Evolutionary conservation across 192 early-diverging fungal species (phyloP), one percentile per base, ranked within the genome.

Genomic region (Umbelopsis sp.): DNA sequence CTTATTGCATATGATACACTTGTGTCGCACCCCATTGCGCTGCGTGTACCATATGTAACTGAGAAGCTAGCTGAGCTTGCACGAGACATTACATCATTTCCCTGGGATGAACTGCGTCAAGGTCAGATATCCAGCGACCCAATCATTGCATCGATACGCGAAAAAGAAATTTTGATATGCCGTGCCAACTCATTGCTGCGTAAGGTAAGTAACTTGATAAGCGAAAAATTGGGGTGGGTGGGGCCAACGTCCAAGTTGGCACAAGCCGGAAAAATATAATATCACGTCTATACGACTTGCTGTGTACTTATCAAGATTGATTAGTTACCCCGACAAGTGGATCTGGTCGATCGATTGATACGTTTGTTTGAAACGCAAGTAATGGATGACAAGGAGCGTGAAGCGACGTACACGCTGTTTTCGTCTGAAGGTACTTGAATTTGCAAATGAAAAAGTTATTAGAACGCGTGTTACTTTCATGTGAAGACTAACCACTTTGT

Each of bases 1-100:
- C 78, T 92, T n/a, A 81, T 93, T 44, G 84, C 87, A 0, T 96
- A 94, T 68, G 90, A 94, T 61, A 83, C 86, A 1, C 80, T 96
- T 18, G 74, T 80, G 3, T 80, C 83, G 9, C 89, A 92, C 65
- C 85, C 89, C 4, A 73, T 91, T 13, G 67, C 78, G 10, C 64
- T 66, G 21, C 70, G 76, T 64, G 73, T 89, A 6, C 80, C 75
- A 9, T 66, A 80, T 20, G 74, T 92, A 8, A 71, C 78, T 3
- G 46, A 50, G 15, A 78, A 79, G 3, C 25, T 86, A 3, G n/a
- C 68, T 18, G 61, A 75, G 7, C 52, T 88, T 5, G 77, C 71
- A 2, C 49, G 71, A 9, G 71, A 68, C n/a, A 35, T 88, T 21
- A 50, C 23, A 4, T 23, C 21, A 30, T 85, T 81, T 64, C 76